Conservation (phyloP, 2,329 filamentous ascomycete species). For the Colletotrichum sp. region DNA sequence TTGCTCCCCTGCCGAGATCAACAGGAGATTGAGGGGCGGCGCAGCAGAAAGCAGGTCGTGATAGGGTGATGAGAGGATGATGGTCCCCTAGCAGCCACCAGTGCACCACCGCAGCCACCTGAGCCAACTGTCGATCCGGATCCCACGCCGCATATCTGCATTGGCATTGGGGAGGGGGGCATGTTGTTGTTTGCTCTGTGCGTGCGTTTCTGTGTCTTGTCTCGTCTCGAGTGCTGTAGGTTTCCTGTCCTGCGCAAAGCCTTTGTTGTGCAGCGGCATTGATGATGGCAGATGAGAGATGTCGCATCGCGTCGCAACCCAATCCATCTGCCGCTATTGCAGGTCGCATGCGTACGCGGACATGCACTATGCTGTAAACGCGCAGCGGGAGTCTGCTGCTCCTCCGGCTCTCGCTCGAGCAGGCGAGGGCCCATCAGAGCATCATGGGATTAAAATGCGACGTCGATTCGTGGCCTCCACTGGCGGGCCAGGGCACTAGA, state of each 20-base stretch:
- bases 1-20: constrained; percentile 8
- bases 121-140: constrained; percentile 7
- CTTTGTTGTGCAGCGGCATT: not conserved
- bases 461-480: constrained; percentile 5
- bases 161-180: not conserved
- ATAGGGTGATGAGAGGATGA: constrained; percentile 1
- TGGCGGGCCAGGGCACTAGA: not conserved
- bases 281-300: not conserved
- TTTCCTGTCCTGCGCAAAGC: not conserved
- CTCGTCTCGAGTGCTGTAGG: not conserved
- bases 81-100: not conserved
- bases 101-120: not conserved
- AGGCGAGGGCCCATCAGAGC: not conserved
- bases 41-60: not conserved
- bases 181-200: not conserved
- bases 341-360: not conserved
- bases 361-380: not conserved
- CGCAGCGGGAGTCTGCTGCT: not conserved
- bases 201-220: not conserved
- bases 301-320: not conserved
- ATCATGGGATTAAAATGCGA: constrained; percentile 13
- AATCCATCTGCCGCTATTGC: not conserved
- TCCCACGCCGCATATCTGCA: not conserved
- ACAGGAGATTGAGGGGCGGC: constrained; percentile 15
- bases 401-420: not conserved